phyloP scores from a whole-genome alignment of 176 grass and related monocot species.

The Raddia distichophylla region DNA sequence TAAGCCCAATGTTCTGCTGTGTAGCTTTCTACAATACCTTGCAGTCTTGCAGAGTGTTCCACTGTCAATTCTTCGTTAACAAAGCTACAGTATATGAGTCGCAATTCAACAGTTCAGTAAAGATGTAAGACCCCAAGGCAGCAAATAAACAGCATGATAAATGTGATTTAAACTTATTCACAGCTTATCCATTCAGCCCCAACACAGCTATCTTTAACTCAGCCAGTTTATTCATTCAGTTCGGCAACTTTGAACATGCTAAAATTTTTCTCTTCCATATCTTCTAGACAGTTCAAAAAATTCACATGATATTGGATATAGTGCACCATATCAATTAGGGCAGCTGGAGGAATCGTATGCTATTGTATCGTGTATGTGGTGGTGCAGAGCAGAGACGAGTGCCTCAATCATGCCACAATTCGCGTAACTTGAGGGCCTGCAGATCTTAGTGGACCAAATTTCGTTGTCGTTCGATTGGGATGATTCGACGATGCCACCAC shows the following conservation, averaged over 20 bases:
- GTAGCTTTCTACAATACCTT: too few species aligned
- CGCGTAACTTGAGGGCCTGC: neutral
- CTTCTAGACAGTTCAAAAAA: neutral
- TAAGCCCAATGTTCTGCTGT: neutral
- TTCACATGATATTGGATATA: neutral
- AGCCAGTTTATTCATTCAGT: too few species aligned
- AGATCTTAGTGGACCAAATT: neutral
- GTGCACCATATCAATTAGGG: neutral
- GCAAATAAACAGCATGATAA: too few species aligned
- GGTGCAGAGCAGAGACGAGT: neutral
- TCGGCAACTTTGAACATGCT: too few species aligned
- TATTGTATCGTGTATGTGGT: neutral
- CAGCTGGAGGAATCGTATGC: neutral
- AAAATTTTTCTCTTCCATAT: neutral
- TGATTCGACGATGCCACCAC: neutral
- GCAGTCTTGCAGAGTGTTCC: too few species aligned
- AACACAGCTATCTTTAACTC: too few species aligned
- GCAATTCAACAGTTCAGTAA: too few species aligned
- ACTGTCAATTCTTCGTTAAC: too few species aligned
- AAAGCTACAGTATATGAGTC: too few species aligned
- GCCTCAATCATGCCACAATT: neutral
- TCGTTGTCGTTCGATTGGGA: neutral
- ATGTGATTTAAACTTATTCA: too few species aligned
- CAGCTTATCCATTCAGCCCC: too few species aligned
- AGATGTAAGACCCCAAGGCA: too few species aligned